phyloP scores from a whole-genome alignment of 1,139 yeast genomes.

The Yamadazyma conglobata region DNA sequence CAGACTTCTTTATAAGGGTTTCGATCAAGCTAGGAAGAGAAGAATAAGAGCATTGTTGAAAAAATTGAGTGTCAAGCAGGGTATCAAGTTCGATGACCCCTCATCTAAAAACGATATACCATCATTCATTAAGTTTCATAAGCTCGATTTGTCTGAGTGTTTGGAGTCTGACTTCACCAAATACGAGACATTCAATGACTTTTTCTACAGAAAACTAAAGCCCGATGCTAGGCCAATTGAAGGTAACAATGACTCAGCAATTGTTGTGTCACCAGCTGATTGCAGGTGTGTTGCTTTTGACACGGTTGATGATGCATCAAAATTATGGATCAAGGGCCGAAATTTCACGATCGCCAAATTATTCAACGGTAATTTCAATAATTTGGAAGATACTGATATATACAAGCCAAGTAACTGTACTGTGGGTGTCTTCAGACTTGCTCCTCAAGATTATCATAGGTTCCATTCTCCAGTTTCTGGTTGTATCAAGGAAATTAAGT shows the following conservation, averaged over 20 bases:
- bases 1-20: conserved; percentile 74
- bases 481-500: conserved; percentile 56
- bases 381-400: conserved; percentile 42
- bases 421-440: conserved; percentile 77
- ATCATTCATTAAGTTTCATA: conserved; percentile 79
- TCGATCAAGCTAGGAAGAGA: conserved; percentile 52
- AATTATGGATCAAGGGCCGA: conserved; percentile 87
- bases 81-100: conserved; percentile 74
- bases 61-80: conserved; percentile 75
- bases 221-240: conserved; percentile 72
- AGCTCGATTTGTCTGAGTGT: conserved; percentile 70
- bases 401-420: conserved; percentile 45
- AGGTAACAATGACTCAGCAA: conserved; percentile 41
- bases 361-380: conserved; percentile 54
- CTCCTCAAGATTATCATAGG: conserved; percentile 96
- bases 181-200: conserved; percentile 78
- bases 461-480: conserved; percentile 90
- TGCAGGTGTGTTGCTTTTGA: conserved; percentile 76
- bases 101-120: conserved; percentile 62
- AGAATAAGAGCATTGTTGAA: conserved; percentile 56
- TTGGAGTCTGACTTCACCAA: conserved; percentile 43
- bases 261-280: conserved; percentile 83
- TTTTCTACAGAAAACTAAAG: conserved; percentile 76
- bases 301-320: conserved; percentile 60
- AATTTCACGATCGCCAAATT: conserved; percentile 68